Base-by-base conservation (phyloP, 352 stramenopile genomes). In the Globisporangium megalacanthum region DNA sequence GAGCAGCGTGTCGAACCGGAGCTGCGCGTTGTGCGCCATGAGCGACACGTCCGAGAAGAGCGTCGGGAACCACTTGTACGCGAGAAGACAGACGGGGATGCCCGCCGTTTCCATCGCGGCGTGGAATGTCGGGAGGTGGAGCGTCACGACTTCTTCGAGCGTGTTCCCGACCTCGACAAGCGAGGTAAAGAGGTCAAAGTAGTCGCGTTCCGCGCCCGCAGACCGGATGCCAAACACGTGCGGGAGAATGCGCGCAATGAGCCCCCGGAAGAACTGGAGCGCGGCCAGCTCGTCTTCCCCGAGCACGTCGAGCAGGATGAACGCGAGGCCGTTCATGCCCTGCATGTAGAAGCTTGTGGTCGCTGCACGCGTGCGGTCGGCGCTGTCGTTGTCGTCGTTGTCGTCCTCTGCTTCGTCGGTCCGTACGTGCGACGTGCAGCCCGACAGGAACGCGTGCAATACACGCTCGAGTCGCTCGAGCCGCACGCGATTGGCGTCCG, bases 61-160 rank as follows among this genome's bases (percentile, higher is more conserved):
- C 29, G 84, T 94, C 1, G 83, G 84, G 54, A 94, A 94, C 84
- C 84, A 94, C 61, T 94, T 94, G 77, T 94, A 92, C n/a, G 82
- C 82, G 14, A 94, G 58, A 15, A 94, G 63, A 64, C 79, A 91
- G 19, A 90, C 78, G 0, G 80, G 84, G 11, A 94, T 54, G 0
- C 84, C 84, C 4, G 77, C 73, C 8, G 65, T 58, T 0, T 89
- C 76, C 41, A 94, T 68, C 19, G 73, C 66, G 1, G 63, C 56
- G 46, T 84, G 60, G 49, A 94, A 88, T 3, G 59, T 68, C 2
- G 84, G 84, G 6, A 94, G 49, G 54, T 92, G 82, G 9, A 83
- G 69, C 25, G 74, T 65, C n/a, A 83, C 77, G 25, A 94, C 81
- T 37, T 89, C 77, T 20, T 92, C 66, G n/a, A 94, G 65, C 6